phyloP scores from a whole-genome alignment of 2,329 filamentous ascomycete genomes.

The Microdochium trichocladiopsis region DNA sequence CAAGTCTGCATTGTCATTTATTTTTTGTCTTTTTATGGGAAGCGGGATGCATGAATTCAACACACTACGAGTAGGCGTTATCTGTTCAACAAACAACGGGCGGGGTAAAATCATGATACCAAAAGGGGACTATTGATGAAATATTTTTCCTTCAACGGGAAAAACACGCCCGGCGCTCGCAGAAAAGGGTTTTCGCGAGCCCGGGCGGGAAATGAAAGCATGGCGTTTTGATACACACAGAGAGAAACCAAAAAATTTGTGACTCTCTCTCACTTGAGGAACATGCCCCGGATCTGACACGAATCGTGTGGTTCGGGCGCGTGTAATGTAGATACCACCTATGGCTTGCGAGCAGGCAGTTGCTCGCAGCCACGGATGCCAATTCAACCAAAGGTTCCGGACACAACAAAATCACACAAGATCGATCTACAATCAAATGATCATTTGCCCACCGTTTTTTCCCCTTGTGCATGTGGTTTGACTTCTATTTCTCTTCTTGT shows the following conservation, averaged over 20 bases:
- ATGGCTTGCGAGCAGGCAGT: neutral
- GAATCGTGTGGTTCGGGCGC: neutral
- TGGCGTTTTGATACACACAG: neutral
- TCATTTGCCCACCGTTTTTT: no score
- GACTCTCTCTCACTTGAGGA: no score
- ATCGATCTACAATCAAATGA: neutral
- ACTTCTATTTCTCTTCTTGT: no score
- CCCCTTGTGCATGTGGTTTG: no score
- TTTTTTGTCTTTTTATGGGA: neutral
- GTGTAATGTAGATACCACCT: neutral
- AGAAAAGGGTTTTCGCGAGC: neutral
- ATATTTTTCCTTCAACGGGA: neutral
- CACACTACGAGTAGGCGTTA: neutral
- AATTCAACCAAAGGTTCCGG: neutral
- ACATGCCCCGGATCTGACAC: neutral
- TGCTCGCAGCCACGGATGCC: neutral
- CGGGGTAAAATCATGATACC: neutral
- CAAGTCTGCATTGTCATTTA: neutral
- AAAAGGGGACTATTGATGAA: neutral
- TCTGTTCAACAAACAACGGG: neutral
- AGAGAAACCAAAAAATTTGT: neutral
- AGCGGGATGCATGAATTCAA: slow-evolving; percentile 1
- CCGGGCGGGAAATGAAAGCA: neutral
- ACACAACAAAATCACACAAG: no score
- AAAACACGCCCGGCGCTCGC: neutral